Evolutionary conservation across 169 alveolate species (phyloP).

Genomic region (Amoebophrya sp.): DNA sequence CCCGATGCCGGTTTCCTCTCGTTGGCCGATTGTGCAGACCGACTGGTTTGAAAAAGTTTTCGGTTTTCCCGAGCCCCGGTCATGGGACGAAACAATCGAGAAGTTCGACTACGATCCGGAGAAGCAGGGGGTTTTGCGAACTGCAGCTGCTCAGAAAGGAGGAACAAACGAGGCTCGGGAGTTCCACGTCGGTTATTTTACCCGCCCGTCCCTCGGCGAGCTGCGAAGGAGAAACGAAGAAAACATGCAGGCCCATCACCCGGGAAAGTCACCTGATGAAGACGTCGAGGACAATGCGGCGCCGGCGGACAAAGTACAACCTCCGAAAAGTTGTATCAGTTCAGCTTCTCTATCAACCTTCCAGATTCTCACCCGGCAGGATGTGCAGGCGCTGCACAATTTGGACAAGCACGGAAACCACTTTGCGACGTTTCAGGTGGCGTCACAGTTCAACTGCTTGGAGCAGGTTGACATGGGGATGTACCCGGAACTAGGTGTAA

Average conservation of each 20-base stretch:
- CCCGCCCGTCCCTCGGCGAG: neutral
- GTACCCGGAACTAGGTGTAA: neutral
- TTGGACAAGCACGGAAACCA: neutral
- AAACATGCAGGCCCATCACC: no score
- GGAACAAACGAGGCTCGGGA: neutral
- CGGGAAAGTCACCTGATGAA: neutral
- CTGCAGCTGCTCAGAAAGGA: neutral
- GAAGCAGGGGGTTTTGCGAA: no score
- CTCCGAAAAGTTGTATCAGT: neutral
- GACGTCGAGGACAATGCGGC: neutral
- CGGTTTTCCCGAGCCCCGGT: neutral
- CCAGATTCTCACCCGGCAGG: neutral
- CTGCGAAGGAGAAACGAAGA: neutral
- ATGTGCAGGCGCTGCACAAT: neutral
- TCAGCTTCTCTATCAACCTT: no score
- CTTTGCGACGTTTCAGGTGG: neutral
- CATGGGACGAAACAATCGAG: no score
- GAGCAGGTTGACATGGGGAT: neutral
- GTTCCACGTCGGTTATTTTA: neutral
- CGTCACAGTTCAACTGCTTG: neutral
- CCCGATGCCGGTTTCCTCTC: no score
- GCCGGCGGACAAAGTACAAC: neutral
- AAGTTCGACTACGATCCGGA: no score
- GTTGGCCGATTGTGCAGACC: neutral
- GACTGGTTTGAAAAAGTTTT: neutral